Base-by-base conservation (phyloP, 352 stramenopile genomes). In the Detonula confervacea region DNA sequence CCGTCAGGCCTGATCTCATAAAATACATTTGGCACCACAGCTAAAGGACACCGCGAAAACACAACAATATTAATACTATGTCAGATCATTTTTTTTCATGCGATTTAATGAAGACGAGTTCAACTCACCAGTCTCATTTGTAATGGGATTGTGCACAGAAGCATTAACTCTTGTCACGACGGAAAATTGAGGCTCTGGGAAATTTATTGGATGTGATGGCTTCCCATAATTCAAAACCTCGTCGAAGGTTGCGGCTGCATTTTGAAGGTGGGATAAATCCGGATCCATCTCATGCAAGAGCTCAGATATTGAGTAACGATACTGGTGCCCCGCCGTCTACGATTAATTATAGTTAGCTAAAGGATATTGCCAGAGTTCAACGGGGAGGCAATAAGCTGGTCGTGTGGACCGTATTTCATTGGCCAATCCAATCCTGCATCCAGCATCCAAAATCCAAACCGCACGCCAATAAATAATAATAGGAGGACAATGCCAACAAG, bases 21-120 rank as follows among this genome's bases (percentile, higher is more conserved):
- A 39, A 92, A 84, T 33, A 91, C 87, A 56, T 92, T 92, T 6
- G 83, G 77, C 12, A 87, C 83, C 20, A 87, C 76, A 0, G 78
- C 30, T 49, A 4, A 12, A 44, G 35, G 35, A 44, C 35, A 44
- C 6, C 35, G n/a, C n/a, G n/a, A n/a, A n/a, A n/a, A n/a, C n/a
- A n/a, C n/a, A n/a, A n/a, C n/a, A n/a, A n/a, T n/a, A n/a, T n/a
- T n/a, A n/a, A n/a, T n/a, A n/a, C n/a, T n/a, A n/a, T n/a, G n/a
- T n/a, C n/a, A n/a, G n/a, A n/a, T n/a, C n/a, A n/a, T n/a, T n/a
- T n/a, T n/a, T n/a, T n/a, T n/a, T n/a, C n/a, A n/a, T n/a, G n/a
- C n/a, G n/a, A n/a, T n/a, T n/a, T n/a, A n/a, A n/a, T n/a, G 12
- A 44, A 44, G 35, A 44, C 35, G 35, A 44, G 12, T 44, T 12